Evolutionary conservation across 208 protist genomes (phyloP), one percentile per base, ranked within the genome.

Genomic region (Kentomonas sorsogonicus): DNA sequence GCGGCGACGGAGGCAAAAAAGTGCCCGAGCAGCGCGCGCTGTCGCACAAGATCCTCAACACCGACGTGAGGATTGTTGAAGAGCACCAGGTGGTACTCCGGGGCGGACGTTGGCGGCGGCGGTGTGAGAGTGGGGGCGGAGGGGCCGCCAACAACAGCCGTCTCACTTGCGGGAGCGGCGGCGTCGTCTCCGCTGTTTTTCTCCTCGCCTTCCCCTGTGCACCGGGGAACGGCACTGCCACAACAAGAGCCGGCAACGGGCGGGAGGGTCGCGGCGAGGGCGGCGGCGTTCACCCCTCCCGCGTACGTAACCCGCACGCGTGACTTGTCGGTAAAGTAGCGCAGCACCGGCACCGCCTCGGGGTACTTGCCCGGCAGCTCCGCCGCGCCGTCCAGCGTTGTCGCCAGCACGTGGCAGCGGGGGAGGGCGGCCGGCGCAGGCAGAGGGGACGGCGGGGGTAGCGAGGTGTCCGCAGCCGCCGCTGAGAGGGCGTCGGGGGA

Each of bases 21-120:
- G 53, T 84, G 75, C 2, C 72, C 64, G 29, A 74, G 53, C 5
- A 79, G 58, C 3, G 63, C 39, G 33, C 72, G 69, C 36, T 82
- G 72, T 31, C 69, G 66, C 39, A 73, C 71, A 16, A 79, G 51
- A 34, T 84, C 73, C 55, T 84, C 72, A 9, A 72, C 57, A 16
- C 77, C 77, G 18, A 77, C 66, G 59, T 84, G 77, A 0, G 77
- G 77, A 31, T 84, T 83, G 61, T 83, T 83, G 57, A 83, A 83
- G 22, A 77, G 38, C 34, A 79, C 30, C 2, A 80, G 47, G 38
- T 79, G 67, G 20, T 36, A 66, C 16, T 44, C 33, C 13, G 29
- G 25, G n/a, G 47, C 27, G 1, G 11, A n/a, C 13, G 45, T 15
- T 1, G 9, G 11, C 27, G n/a, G n/a, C n/a, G n/a, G n/a, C n/a